These are phyloP conservation scores for Dioscorea zingiberensis DNA, from an alignment of 106 monocot genomes.

Conservation along the genomic window DNA sequence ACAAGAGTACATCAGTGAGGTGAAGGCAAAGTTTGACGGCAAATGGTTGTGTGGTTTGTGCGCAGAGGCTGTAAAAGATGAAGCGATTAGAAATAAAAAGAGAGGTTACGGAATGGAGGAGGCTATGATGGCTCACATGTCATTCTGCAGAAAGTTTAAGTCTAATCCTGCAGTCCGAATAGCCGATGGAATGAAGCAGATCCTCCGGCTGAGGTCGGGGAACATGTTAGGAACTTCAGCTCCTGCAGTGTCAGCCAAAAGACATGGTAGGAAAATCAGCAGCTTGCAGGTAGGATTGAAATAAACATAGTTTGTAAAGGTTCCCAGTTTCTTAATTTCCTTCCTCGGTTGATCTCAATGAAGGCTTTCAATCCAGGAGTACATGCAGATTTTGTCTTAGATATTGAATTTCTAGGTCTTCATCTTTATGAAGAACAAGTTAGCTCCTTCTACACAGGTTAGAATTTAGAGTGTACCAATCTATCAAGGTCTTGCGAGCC, in stretches of 20 bases:
- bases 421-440: too few relatives aligned
- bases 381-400: too few relatives aligned
- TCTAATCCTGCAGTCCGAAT: constrained; percentile 39
- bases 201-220: constrained; percentile 35
- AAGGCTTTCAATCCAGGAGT: too few relatives aligned
- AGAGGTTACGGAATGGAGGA: constrained; percentile 20
- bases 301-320: too few relatives aligned
- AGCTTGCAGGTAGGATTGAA: constrained; percentile 1
- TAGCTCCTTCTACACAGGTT: too few relatives aligned
- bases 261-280: not conserved
- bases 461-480: too few relatives aligned
- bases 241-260: not conserved
- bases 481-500: too few relatives aligned
- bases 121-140: constrained; percentile 30
- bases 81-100: constrained; percentile 13
- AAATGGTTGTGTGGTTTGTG: constrained; percentile 30
- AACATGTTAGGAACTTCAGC: not conserved
- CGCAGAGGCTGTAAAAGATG: constrained; percentile 31
- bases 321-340: too few relatives aligned
- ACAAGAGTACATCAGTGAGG: constrained; percentile 25
- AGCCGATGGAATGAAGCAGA: constrained; percentile 50
- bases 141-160: constrained; percentile 22
- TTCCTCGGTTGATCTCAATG: too few relatives aligned
- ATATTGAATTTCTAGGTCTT: too few relatives aligned
- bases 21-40: constrained; percentile 28